These are phyloP conservation scores for Penicillium dipodomyicola DNA, from an alignment of 495 filamentous ascomycete species.

Conservation along the genomic window DNA sequence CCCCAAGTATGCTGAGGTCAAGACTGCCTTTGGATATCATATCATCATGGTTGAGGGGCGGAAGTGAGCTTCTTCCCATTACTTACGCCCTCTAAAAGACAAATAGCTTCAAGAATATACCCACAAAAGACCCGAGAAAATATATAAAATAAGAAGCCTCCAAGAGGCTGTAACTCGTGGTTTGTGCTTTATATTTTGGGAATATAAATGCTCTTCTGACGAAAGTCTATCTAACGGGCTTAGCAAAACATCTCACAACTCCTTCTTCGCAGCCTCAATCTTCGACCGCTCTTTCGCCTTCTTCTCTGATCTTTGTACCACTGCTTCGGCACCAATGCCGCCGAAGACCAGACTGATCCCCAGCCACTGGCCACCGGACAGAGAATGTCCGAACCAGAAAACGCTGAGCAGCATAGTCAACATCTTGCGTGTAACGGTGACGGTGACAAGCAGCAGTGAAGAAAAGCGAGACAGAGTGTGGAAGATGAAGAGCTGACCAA, in stretches of 20 bases:
- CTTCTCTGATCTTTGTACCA: conserved; percentile 81
- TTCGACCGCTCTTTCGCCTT: conserved; percentile 72
- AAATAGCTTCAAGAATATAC: neutral
- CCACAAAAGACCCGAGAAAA: neutral
- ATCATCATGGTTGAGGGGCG: conserved; percentile 84
- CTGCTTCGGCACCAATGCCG: conserved; percentile 86
- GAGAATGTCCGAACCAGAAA: conserved; percentile 85
- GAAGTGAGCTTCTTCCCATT: conserved; percentile 43
- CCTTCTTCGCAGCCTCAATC: conserved; percentile 47
- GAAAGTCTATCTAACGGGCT: conserved; percentile 11
- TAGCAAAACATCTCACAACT: conserved; percentile 23
- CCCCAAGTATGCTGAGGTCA: conserved; percentile 75
- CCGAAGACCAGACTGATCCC: conserved; percentile 93
- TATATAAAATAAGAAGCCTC: neutral
- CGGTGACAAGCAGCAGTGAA: conserved; percentile 86
- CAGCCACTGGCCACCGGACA: conserved; percentile 84
- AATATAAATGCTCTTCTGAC: conserved; percentile 1
- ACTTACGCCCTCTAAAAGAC: neutral
- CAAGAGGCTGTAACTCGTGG: neutral
- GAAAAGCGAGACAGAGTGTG: conserved; percentile 92
- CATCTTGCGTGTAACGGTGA: conserved; percentile 98
- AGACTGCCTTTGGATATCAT: conserved; percentile 88
- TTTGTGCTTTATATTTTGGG: conserved; percentile 1
- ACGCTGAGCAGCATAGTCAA: conserved; percentile 97
- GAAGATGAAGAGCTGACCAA: conserved; percentile 98